Evolutionary conservation across 192 early-diverging fungal species (phyloP), one percentile per base, ranked within the genome.

Genomic region (Linnemannia zychae): DNA sequence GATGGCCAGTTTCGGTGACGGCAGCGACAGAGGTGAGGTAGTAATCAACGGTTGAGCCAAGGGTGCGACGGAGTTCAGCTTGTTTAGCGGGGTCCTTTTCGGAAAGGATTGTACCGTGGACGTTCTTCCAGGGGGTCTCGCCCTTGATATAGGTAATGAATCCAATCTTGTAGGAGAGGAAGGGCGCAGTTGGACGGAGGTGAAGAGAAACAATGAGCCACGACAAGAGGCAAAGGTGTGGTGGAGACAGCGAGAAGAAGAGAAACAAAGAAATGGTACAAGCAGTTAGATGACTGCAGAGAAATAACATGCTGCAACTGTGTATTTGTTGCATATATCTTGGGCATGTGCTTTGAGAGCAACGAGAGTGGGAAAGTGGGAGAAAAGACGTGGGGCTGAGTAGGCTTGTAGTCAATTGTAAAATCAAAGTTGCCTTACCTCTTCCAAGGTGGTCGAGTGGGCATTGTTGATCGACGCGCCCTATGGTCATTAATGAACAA

Each of bases 61-160:
- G 13, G 3, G 63, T 80, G 60, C 88, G 80, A n/a, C 85, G 75
- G 67, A 87, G 72, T 36, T 87, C 84, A 6, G 75, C 80, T n/a
- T 78, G 76, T 72, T 84, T 88, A 7, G 49, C 84, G 11, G 77
- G 57, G 22, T 87, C 88, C 71, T 78, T 80, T 74, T 87, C 88
- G 12, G 33, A 53, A 2, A 87, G 1, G 48, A 87, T 79, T 11
- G 80, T 49, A 18, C 53, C 80, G 31, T 86, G 81, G 74, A 88
- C 70, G 60, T 88, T 87, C 68, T 87, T 70, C 85, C 79, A 87
- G 17, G 75, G 77, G 22, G 88, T 81, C 28, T 81, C 52, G 34
- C 81, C 88, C 69, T 88, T 88, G 65, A 88, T 84, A n/a, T 87
- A 87, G 48, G 77, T 75, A 67, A 88, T 88, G 71, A 88, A 88